Evolutionary conservation across 768 basidiomycete genomes (phyloP).

Genomic region (Termitomyces sp.): DNA sequence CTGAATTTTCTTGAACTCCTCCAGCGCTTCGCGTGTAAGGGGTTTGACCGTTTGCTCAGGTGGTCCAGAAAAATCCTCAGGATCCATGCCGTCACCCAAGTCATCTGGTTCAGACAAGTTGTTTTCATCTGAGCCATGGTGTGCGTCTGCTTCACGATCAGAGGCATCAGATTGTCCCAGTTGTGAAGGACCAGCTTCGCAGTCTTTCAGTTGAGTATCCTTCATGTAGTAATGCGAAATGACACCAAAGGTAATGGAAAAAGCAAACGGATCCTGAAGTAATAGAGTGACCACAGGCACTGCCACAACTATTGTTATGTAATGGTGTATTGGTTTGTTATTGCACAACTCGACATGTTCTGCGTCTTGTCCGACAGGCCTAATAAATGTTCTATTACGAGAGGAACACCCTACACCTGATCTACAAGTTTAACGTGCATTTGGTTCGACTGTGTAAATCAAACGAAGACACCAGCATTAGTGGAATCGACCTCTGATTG

Average conservation of each 20-base stretch:
- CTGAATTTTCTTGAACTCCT: constrained; percentile 67
- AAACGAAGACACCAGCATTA: background rate
- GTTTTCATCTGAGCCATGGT: constrained; percentile 20
- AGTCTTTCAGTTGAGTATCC: background rate
- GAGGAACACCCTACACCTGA: background rate
- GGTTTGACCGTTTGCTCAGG: constrained; percentile 62
- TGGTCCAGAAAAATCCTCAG: constrained; percentile 53
- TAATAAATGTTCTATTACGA: background rate
- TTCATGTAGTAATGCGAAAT: background rate
- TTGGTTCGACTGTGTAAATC: constrained; percentile 1
- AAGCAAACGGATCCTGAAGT: no score
- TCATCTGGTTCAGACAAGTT: constrained; percentile 16
- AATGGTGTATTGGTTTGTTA: no score
- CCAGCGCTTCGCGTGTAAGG: constrained; percentile 68
- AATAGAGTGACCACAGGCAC: background rate
- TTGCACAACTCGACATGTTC: background rate
- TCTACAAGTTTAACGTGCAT: background rate
- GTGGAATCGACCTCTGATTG: background rate
- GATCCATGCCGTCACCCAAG: constrained; percentile 47
- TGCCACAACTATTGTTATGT: background rate
- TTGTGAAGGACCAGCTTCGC: constrained; percentile 14
- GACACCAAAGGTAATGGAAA: background rate
- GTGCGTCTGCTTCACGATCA: constrained; percentile 20
- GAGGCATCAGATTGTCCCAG: background rate
- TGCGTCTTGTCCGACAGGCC: background rate